A percentile compares a stretch with the other conserved stretches of the same genome.
phyloP scores from a whole-genome alignment of 306 rosid genomes.

The Rosa chinensis region DNA sequence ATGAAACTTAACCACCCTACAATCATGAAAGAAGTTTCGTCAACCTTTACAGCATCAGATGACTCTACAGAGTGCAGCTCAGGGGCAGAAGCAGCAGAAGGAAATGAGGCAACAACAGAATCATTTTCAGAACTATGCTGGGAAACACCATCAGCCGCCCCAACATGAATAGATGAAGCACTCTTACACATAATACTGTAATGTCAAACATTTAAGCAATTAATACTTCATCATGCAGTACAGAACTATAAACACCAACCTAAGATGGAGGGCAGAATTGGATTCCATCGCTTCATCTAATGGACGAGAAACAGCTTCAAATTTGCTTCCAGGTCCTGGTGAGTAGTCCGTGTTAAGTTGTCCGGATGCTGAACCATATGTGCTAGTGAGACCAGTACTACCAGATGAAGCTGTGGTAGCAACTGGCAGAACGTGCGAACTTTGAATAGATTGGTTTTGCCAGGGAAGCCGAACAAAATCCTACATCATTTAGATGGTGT shows the following conservation, averaged over 20 bases:
- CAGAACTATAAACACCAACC: conserved; percentile 37
- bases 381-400: too few species aligned
- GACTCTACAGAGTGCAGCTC: conserved; percentile 68
- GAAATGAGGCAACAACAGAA: conserved; percentile 63
- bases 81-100: conserved; percentile 63
- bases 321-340: conserved; percentile 46
- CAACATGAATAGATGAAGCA: conserved; percentile 56
- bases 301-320: conserved; percentile 73
- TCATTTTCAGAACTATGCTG: conserved; percentile 76
- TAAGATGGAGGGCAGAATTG: conserved; percentile 55
- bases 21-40: background rate
- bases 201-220: conserved; percentile 24
- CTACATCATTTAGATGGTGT: conserved; percentile 27
- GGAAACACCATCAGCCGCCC: conserved; percentile 61
- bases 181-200: conserved; percentile 39
- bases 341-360: conserved; percentile 67
- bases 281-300: conserved; percentile 69
- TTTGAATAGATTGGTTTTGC: conserved; percentile 86
- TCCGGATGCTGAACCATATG: conserved; percentile 56
- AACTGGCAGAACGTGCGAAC: conserved; percentile 61
- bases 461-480: conserved; percentile 98
- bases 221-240: background rate
- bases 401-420: conserved; percentile 56
- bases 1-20: conserved; percentile 5
- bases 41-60: conserved; percentile 62